Evolutionary conservation across 306 rosid species (phyloP), one percentile per base, ranked within the genome.

Genomic region (Malus sylvestris): DNA sequence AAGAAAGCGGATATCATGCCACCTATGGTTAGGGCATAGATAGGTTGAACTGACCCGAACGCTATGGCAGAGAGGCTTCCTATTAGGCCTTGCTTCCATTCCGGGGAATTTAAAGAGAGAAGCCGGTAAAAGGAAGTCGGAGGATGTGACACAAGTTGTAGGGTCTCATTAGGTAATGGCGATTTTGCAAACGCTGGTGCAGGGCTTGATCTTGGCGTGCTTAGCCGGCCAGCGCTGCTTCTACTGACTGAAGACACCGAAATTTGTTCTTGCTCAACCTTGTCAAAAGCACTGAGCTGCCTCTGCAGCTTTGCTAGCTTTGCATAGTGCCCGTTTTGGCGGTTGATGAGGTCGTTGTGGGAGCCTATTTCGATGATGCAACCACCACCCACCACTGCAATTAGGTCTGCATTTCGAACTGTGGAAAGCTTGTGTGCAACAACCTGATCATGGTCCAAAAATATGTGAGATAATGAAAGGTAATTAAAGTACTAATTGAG

Each of bases 391-490:
- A 95, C 84, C 38, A 89, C 97, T 8, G 96, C 97, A 44, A 95
- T 92, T 35, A 88, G 83, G 68, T 95, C 99, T 53, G 99, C 97
- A 80, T 92, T 95, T 72, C 99, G 78, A 42, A 92, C 87, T 0
- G 99, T 95, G 23, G 97, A 87, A 72, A 95, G 92, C 88, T 95
- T 95, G 89, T 95, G 99, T 3, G 97, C 97, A 81, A 95, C 91
- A 71, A 95, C 97, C 98, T 94, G 89, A 72, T 75, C 76, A 82
- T 73, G 60, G 55, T 74, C 68, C 51, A 59, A 45, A 12, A 44
- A 25, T 7, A 1, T 67, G 23, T 59, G 75, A 69, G 51, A 68
- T 42, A 35, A 68, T 67, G 69, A 51, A 4, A 30, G 19, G 30
- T 18, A 25, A 51, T 38, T 8, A 53, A 23, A 19, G 14, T 2